Conservation (phyloP, 345 rosid genomes). For the Euphorbia lathyris region DNA sequence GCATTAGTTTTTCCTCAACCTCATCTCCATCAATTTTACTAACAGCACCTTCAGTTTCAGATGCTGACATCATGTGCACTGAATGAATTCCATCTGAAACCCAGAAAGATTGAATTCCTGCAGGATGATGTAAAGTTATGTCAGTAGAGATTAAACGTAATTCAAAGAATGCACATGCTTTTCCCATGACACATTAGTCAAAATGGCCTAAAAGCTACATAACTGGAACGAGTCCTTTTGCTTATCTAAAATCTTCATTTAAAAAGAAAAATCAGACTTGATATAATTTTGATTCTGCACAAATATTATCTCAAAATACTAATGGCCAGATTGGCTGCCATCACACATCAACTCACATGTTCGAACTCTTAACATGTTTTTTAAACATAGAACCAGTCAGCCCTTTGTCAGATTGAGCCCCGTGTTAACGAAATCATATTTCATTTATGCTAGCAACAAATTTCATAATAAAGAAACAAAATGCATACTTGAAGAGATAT, state of each 20-base stretch:
- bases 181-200: not conserved
- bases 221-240: not conserved
- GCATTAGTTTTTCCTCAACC: slow-evolving; percentile 34
- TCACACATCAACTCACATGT: not conserved
- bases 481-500: slow-evolving; percentile 54
- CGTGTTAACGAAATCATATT: slow-evolving; percentile 2
- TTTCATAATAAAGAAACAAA: slow-evolving; percentile 3
- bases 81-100: slow-evolving; percentile 60
- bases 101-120: slow-evolving; percentile 69
- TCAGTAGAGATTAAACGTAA: not conserved
- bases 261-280: not conserved
- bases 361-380: not conserved
- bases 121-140: too few relatives aligned
- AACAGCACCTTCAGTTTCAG: slow-evolving; percentile 37
- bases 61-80: slow-evolving; percentile 42
- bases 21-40: slow-evolving; percentile 41
- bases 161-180: not conserved
- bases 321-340: not conserved
- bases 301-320: not conserved
- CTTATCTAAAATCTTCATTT: not conserved
- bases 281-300: not conserved
- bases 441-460: slow-evolving; percentile 9
- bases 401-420: not conserved
- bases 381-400: not conserved
- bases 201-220: not conserved